Percentiles rank a stretch among this genome's conserved stretches.
These are phyloP conservation scores for Solanum ahanhuiri DNA, from an alignment of 257 asterid genomes.

Conservation along the genomic window DNA sequence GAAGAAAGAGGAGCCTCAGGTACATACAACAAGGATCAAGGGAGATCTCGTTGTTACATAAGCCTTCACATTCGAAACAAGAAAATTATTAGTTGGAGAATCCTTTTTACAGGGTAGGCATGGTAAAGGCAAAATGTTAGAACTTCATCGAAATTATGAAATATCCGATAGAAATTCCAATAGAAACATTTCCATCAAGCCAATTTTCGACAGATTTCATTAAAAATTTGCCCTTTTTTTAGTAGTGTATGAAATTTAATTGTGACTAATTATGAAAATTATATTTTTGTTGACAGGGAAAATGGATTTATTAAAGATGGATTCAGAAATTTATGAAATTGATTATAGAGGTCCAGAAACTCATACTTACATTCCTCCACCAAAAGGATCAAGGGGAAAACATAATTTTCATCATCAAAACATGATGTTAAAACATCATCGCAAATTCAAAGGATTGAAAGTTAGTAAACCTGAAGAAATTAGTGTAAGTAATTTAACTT, in stretches of 20 bases:
- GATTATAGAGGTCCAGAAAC: slow-evolving; percentile 53
- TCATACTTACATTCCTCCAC: slow-evolving; percentile 36
- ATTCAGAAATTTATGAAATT: slow-evolving; percentile 28
- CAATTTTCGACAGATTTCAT: background rate
- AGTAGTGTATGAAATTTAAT: background rate
- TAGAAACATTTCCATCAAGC: background rate
- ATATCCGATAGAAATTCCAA: background rate
- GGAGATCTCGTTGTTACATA: background rate
- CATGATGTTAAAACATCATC: slow-evolving; percentile 16
- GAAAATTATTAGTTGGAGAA: background rate
- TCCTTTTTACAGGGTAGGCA: background rate
- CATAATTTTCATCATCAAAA: slow-evolving; percentile 16
- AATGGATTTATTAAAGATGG: slow-evolving; percentile 19
- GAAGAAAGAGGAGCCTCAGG: background rate
- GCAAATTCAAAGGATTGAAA: slow-evolving; percentile 10
- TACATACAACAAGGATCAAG: background rate
- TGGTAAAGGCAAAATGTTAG: background rate
- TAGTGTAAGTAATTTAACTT: slow-evolving; percentile 10
- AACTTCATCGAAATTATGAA: background rate
- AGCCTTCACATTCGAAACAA: background rate
- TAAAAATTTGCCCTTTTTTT: background rate
- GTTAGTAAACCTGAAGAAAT: background rate
- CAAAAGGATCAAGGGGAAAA: slow-evolving; percentile 24
- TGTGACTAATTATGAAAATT: background rate
- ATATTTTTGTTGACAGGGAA: slow-evolving; percentile 11